Percentiles rank a stretch among this genome's conserved stretches.
Conservation (phyloP, 1,139 yeast genomes). For the Saccharomyces hybrid region DNA sequence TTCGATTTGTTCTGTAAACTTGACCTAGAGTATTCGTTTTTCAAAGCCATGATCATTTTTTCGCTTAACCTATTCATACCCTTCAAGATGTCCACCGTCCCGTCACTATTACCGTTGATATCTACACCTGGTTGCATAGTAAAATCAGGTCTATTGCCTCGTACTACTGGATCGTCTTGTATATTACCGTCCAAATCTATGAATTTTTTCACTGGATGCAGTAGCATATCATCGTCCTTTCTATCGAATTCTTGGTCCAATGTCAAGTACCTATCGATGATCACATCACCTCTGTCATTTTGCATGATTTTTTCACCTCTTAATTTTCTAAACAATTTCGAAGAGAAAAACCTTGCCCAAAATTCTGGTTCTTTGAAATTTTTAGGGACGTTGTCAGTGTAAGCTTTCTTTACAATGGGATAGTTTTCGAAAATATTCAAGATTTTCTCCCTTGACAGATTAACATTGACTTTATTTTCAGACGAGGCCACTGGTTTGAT, state of each 20-base stretch:
- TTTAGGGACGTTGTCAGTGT: slow-evolving; percentile 83
- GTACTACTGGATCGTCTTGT: slow-evolving; percentile 68
- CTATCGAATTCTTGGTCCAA: slow-evolving; percentile 45
- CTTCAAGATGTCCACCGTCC: slow-evolving; percentile 57
- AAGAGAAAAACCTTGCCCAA: slow-evolving; percentile 95
- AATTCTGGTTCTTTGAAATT: slow-evolving; percentile 77
- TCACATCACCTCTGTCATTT: slow-evolving; percentile 74
- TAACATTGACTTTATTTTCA: slow-evolving; percentile 85
- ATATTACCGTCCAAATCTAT: slow-evolving; percentile 76
- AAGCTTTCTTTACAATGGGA: slow-evolving; percentile 87
- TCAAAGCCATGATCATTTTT: slow-evolving; percentile 61
- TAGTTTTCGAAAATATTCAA: slow-evolving; percentile 87
- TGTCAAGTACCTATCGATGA: slow-evolving; percentile 75
- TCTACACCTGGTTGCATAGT: slow-evolving; percentile 72
- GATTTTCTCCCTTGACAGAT: slow-evolving; percentile 84
- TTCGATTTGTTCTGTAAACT: slow-evolving; percentile 30
- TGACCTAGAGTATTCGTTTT: slow-evolving; percentile 35
- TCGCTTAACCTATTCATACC: slow-evolving; percentile 87
- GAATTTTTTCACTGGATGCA: slow-evolving; percentile 45
- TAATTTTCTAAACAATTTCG: slow-evolving; percentile 75
- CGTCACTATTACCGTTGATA: slow-evolving; percentile 37
- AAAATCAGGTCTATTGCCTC: slow-evolving; percentile 79
- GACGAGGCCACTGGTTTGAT: slow-evolving; percentile 89
- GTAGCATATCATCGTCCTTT: slow-evolving; percentile 34
- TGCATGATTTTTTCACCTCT: slow-evolving; percentile 80